Conservation (phyloP, 768 basidiomycete species). For the Agrocybe chaxingu region DNA sequence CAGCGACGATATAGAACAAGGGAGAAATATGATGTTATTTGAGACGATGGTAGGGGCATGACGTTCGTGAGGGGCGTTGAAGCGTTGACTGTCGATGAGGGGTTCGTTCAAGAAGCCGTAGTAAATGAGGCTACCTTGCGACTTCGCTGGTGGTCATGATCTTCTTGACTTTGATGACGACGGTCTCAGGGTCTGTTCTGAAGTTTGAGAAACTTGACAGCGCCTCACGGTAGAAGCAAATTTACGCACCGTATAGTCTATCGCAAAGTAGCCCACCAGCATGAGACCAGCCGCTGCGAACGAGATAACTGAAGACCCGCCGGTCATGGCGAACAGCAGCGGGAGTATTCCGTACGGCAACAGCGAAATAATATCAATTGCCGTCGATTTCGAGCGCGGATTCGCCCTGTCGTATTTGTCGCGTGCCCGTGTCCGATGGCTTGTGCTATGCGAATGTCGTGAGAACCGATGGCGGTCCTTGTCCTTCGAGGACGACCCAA, state of each 20-base stretch:
- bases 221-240: not conserved
- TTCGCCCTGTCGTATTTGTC: not conserved
- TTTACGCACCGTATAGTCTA: constrained; percentile 14
- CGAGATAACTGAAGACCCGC: constrained; percentile 14
- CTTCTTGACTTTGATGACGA: no score
- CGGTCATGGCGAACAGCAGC: constrained; percentile 18
- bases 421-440: constrained; percentile 1
- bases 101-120: no score
- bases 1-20: no score
- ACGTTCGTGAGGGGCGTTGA: no score
- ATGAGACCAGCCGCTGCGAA: constrained; percentile 16
- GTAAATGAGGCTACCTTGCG: no score
- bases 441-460: not conserved
- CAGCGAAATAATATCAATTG: constrained; percentile 10
- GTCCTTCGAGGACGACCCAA: no score
- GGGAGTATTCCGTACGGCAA: constrained; percentile 22
- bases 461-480: no score
- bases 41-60: no score
- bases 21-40: no score
- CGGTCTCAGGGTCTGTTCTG: no score
- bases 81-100: no score
- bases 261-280: constrained; percentile 16
- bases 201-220: not conserved
- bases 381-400: not conserved
- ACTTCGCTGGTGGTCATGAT: no score